phyloP scores from a whole-genome alignment of 768 basidiomycete genomes.

The Mycena indigotica region DNA sequence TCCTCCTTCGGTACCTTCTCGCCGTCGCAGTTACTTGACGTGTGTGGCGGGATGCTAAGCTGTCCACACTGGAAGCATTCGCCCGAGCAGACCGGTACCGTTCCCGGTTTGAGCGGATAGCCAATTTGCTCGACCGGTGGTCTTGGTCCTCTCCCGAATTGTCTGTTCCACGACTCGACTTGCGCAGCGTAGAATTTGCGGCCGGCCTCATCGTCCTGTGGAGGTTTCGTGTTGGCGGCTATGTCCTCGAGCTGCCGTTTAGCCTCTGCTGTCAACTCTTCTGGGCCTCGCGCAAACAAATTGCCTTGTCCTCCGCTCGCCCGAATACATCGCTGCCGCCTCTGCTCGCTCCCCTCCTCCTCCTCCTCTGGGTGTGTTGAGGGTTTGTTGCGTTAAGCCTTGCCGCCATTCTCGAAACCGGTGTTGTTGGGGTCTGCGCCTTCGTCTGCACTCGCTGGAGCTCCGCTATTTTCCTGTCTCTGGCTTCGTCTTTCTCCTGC shows the following conservation, averaged over 20 bases:
- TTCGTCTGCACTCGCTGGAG: background rate
- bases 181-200: background rate
- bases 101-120: constrained; percentile 15
- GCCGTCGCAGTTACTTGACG: constrained; percentile 2
- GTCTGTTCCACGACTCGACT: background rate
- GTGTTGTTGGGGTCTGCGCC: background rate
- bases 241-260: background rate
- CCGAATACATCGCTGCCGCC: background rate
- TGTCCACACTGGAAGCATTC: constrained; percentile 20
- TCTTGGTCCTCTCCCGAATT: background rate
- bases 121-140: background rate
- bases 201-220: background rate
- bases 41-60: background rate
- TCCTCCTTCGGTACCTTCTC: constrained; percentile 6
- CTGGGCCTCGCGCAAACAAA: background rate
- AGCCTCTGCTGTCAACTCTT: constrained; percentile 1
- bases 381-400: background rate
- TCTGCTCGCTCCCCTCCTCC: background rate
- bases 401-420: background rate
- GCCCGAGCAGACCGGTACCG: background rate
- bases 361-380: background rate
- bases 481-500: background rate
- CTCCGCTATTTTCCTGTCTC: background rate
- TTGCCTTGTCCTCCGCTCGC: background rate
- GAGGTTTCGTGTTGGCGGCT: background rate